phyloP scores from a whole-genome alignment of 2,329 filamentous ascomycete species.

The Akanthomyces lecanii region DNA sequence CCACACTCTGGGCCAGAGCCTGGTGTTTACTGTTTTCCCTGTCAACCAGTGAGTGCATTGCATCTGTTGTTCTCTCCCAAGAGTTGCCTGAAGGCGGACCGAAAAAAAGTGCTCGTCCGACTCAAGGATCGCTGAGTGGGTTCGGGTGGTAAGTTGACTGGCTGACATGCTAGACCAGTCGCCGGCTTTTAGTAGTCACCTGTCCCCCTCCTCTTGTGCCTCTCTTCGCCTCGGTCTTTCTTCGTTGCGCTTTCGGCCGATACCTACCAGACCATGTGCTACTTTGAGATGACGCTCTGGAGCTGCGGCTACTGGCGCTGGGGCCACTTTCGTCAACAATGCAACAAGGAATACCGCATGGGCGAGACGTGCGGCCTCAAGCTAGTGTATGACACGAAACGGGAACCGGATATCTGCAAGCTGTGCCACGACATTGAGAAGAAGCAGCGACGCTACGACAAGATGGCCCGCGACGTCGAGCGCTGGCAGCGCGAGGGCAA shows the following conservation, averaged over 20 bases:
- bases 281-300: constrained; percentile 88
- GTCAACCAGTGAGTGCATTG: constrained; percentile 6
- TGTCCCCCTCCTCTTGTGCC: background rate
- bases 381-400: constrained; percentile 72
- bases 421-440: constrained; percentile 86
- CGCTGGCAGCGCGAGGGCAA: constrained; percentile 77
- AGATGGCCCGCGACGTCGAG: constrained; percentile 69
- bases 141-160: constrained; percentile 16
- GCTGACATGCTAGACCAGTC: constrained; percentile 17
- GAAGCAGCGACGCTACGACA: constrained; percentile 70
- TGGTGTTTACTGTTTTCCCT: background rate
- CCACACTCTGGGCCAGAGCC: background rate
- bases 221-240: constrained; percentile 17
- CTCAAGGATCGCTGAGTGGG: constrained; percentile 16
- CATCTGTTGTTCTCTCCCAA: background rate
- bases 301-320: constrained; percentile 89
- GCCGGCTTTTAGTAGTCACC: constrained; percentile 13
- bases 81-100: constrained; percentile 1
- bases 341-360: constrained; percentile 89
- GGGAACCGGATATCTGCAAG: constrained; percentile 65
- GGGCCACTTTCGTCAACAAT: constrained; percentile 89
- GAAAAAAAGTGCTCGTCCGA: constrained; percentile 5
- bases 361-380: constrained; percentile 96
- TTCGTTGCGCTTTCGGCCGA: constrained; percentile 13
- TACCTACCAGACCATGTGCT: constrained; percentile 66